Conservation (phyloP, 176 grass and related monocot genomes). For the Zizania latifolia region DNA sequence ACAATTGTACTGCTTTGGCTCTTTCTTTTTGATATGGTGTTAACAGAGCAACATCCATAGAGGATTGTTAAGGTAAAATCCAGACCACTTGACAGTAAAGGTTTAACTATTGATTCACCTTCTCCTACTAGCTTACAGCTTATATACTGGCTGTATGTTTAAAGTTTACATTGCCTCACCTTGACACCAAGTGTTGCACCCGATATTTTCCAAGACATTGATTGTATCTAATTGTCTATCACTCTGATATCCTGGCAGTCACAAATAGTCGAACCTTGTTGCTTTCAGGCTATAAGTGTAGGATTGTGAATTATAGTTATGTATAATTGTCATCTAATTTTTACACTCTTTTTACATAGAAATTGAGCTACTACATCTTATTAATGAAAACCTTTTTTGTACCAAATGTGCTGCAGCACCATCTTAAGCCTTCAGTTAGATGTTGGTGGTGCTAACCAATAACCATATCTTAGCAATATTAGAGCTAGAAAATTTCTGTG, state of each 20-base stretch:
- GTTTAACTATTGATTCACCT: not conserved
- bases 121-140: not conserved
- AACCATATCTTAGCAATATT: not conserved
- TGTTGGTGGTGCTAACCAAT: not conserved
- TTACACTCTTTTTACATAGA: not conserved
- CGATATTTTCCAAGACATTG: not conserved
- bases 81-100: not conserved
- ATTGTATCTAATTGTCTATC: not conserved
- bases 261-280: not conserved
- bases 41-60: not conserved
- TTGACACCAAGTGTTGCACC: not conserved
- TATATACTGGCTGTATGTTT: not conserved
- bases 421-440: not conserved
- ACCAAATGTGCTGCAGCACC: not conserved
- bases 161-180: constrained; percentile 11
- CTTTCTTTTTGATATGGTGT: not conserved
- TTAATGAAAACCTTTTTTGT: not conserved
- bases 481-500: not conserved
- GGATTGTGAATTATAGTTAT: not conserved
- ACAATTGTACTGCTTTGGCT: not conserved
- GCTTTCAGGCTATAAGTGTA: not conserved
- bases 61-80: not conserved
- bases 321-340: not conserved
- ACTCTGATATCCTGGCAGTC: not conserved
- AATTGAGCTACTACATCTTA: not conserved